Percentiles rank a stretch among this genome's conserved stretches.
phyloP scores from a whole-genome alignment of 2,329 filamentous ascomycete species.

The Ascochyta koolunga region DNA sequence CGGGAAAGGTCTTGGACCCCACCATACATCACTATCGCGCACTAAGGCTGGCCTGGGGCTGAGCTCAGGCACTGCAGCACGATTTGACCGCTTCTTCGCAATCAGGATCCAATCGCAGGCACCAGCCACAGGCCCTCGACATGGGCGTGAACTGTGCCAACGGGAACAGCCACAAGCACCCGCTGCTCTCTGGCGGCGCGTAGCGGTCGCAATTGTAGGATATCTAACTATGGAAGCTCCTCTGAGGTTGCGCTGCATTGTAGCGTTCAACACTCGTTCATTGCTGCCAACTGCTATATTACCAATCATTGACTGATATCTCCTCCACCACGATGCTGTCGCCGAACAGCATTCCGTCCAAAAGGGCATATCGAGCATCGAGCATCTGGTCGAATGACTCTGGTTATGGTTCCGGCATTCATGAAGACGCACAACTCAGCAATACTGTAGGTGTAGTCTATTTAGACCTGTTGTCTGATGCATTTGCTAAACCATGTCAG shows the following conservation, averaged over 20 bases:
- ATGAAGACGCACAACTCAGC: slow-evolving; percentile 19
- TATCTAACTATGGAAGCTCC: slow-evolving; percentile 10
- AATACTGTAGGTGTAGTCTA: slow-evolving; percentile 6
- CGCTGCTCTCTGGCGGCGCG: slow-evolving; percentile 6
- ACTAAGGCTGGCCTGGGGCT: slow-evolving; percentile 9
- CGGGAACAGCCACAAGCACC: slow-evolving; percentile 13
- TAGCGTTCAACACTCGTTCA: slow-evolving; percentile 3
- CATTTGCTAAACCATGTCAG: slow-evolving; percentile 11
- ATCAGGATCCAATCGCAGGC: neutral
- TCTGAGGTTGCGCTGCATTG: slow-evolving; percentile 5
- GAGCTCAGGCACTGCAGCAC: slow-evolving; percentile 13
- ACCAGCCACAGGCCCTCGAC: slow-evolving; percentile 5
- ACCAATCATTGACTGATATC: neutral
- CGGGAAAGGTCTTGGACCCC: slow-evolving; percentile 16
- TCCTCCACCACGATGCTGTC: slow-evolving; percentile 29
- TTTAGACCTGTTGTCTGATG: neutral
- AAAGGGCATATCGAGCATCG: slow-evolving; percentile 23
- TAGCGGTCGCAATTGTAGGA: slow-evolving; percentile 1
- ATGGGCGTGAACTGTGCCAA: slow-evolving; percentile 7
- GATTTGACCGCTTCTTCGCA: slow-evolving; percentile 15
- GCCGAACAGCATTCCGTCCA: slow-evolving; percentile 26
- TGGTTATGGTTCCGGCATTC: slow-evolving; percentile 36
- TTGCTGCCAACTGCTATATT: neutral
- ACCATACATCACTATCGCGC: neutral
- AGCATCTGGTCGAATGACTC: slow-evolving; percentile 44